Evolutionary conservation across 257 asterid species (phyloP), one percentile per base, ranked within the genome.

Genomic region (Scutellaria galericulata): DNA sequence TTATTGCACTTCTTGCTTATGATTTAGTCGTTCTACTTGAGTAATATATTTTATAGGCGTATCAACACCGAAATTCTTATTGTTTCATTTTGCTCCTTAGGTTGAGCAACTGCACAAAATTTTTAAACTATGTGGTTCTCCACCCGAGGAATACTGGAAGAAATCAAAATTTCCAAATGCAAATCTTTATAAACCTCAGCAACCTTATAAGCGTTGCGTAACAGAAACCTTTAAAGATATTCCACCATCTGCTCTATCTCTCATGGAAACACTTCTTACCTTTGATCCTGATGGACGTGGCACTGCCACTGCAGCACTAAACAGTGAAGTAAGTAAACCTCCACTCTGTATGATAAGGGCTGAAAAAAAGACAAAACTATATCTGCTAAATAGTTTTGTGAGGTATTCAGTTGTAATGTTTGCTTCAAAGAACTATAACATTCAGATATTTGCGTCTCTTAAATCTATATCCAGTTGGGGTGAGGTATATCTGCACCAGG

Each of bases 21-120:
- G 44, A 57, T 31, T 12, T 57, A 12, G 35, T 27, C 0, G 31
- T 44, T 44, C 48, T 44, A 44, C 48, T 44, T 8, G 48, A 44
- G 37, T 31, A 2, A 31, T 31, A 31, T 4, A 31, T 4, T 31
- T 31, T 31, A 31, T 31, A 31, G 37, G 37, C 37, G 0, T 31
- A 31, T 31, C 37, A 31, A 31, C 5, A 31, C 37, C 5, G 37
- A 4, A 31, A 1, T 3, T 31, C 5, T 31, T 2, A 31, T 31
- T 31, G 37, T 55, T 60, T 37, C n/a, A 12, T 60, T 45, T 62
- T 12, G 57, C 12, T 7, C 13, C 51, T 18, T 71, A 93, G 98
- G 96, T 93, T 64, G 98, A 93, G 81, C 98, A 93, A 77, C 88
- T 93, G 75, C 98, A 93, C 89, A 93, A 88, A 84, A 85, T 89